Conservation (phyloP, 441 rosid genomes). For the Jatropha podagrica region DNA sequence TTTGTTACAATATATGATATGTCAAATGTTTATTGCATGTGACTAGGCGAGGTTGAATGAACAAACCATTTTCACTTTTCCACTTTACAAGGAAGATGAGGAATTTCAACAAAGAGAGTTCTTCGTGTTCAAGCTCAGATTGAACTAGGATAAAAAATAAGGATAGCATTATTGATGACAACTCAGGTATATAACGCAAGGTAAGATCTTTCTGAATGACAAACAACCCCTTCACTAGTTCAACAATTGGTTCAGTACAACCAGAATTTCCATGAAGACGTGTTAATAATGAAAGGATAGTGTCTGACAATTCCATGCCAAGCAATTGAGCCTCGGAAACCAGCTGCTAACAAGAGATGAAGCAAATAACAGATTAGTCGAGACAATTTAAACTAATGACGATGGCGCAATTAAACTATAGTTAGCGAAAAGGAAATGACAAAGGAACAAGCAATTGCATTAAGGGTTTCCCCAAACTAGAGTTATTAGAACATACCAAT, state of each 20-base stretch:
- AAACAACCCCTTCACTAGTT: constrained; percentile 57
- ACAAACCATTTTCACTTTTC: constrained; percentile 70
- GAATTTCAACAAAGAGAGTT: constrained; percentile 64
- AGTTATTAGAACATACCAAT: constrained; percentile 48
- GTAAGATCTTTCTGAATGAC: constrained; percentile 64
- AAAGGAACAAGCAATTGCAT: constrained; percentile 2
- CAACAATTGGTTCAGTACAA: constrained; percentile 49
- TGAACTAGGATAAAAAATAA: constrained; percentile 55
- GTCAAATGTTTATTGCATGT: background rate
- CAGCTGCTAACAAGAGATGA: constrained; percentile 39
- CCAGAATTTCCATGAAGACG: constrained; percentile 42
- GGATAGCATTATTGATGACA: constrained; percentile 54
- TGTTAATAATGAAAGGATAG: constrained; percentile 45
- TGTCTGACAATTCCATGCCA: constrained; percentile 63
- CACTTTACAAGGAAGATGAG: constrained; percentile 65
- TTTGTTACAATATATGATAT: background rate
- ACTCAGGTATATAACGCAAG: constrained; percentile 50
- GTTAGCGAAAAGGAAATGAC: background rate
- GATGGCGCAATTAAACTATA: background rate
- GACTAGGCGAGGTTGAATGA: constrained; percentile 20
- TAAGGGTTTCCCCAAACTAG: background rate
- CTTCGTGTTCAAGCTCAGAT: constrained; percentile 83
- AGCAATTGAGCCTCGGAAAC: constrained; percentile 55
- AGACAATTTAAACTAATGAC: background rate
- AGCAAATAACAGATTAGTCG: constrained; percentile 10